Evolutionary conservation across 1,284 basidiomycete genomes (phyloP), one percentile per base, ranked within the genome.

Genomic region (Hymenochaete sp.): DNA sequence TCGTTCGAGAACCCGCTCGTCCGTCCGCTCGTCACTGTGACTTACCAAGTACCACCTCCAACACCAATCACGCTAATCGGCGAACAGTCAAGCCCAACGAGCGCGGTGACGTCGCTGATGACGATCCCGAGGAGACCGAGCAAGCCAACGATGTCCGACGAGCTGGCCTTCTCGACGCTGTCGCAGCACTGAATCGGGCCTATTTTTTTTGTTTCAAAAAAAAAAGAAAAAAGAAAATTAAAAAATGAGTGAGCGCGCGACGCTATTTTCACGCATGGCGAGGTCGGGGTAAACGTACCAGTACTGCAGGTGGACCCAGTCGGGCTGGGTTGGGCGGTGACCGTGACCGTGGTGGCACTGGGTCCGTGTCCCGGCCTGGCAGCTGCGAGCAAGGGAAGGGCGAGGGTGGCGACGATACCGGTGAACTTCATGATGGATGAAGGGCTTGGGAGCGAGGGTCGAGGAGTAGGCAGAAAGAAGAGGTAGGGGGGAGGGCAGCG

Each of bases 21-120:
- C 9, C 9, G 10, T 6, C 14, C 10, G 11, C 16, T 10, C 6
- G 7, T n/a, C 18, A 22, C 9, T 14, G 21, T 3, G 4, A 36
- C 28, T 29, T 31, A 48, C 50, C 47, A 48, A 13, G 28, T 13
- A 27, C 13, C 38, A 28, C 47, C 56, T 19, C 62, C 60, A 39
- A 60, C 52, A 11, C 61, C 62, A 13, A 59, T 37, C 45, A 63
- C 58, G 40, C 56, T 56, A 36, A 64, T 57, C 2, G 62, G 62
- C 14, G 55, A 56, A 51, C 62, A 64, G 26, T 51, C 55, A 14
- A 64, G 55, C 13, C 62, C 62, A 27, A 62, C 52, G 24, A 58
- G 54, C 21, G 49, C 55, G 36, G 57, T 55, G 24, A 61, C 55
- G 11, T 50, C 56, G 29, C 56, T 51, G 3, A 62, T 45, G 25